Evolutionary conservation across 352 stramenopile genomes (phyloP).

Genomic region (Globisporangium rhizosaccharum): DNA sequence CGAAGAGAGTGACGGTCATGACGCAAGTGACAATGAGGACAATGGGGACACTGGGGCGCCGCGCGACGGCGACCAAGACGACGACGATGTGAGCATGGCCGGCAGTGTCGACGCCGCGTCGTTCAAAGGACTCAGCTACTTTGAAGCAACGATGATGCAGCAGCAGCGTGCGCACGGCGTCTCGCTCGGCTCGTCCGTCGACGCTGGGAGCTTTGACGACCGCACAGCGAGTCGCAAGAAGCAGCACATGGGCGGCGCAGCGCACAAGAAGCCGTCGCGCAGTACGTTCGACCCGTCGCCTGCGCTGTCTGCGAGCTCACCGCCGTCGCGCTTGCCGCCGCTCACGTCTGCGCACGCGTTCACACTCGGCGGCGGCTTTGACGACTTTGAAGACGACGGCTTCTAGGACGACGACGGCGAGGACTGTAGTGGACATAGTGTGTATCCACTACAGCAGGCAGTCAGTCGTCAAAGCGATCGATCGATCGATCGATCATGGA

Average conservation of each 20-base stretch:
- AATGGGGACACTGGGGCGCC: constrained; percentile 33
- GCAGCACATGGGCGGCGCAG: constrained; percentile 5
- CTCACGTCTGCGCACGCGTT: constrained; percentile 47
- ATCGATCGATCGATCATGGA: no score
- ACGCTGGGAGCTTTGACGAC: constrained; percentile 42
- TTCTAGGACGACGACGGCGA: constrained; percentile 10
- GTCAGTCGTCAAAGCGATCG: no score
- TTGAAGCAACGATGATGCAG: constrained; percentile 28
- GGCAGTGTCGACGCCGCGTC: constrained; percentile 42
- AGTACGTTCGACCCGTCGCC: constrained; percentile 63
- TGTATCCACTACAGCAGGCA: no score
- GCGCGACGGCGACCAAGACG: constrained; percentile 21
- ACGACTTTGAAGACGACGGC: constrained; percentile 51
- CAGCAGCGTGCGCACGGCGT: constrained; percentile 34
- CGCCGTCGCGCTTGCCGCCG: constrained; percentile 55
- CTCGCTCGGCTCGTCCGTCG: constrained; percentile 50
- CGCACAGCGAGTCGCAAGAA: background rate
- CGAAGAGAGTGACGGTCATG: constrained; percentile 38
- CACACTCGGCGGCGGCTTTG: constrained; percentile 52
- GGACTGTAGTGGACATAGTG: no score
- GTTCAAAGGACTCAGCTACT: constrained; percentile 45
- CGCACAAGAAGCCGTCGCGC: constrained; percentile 19
- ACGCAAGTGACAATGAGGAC: constrained; percentile 7
- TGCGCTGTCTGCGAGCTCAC: constrained; percentile 61
- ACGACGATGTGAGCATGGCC: constrained; percentile 45